These are phyloP conservation scores for Pseudoneurospora amorphoporcata DNA, from an alignment of 495 filamentous ascomycete genomes.

Conservation along the genomic window DNA sequence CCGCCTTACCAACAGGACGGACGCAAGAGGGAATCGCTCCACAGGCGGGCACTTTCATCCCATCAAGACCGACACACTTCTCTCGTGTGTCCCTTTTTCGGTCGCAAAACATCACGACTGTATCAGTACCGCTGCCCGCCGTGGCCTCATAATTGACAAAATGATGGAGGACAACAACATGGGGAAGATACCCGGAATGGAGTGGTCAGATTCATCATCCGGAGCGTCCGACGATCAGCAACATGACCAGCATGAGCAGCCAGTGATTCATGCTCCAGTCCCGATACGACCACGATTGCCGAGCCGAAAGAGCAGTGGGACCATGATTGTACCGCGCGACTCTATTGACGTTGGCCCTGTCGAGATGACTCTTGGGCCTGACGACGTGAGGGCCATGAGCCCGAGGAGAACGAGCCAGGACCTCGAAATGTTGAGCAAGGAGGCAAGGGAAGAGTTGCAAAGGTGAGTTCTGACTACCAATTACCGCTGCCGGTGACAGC, in stretches of 20 bases:
- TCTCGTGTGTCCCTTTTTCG: neutral
- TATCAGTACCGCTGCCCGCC: neutral
- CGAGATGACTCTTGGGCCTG: slow-evolving; percentile 56
- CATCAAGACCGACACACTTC: neutral
- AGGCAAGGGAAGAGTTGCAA: slow-evolving; percentile 50
- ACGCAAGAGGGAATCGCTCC: neutral
- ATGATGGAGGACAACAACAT: slow-evolving; percentile 18
- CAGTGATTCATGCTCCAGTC: slow-evolving; percentile 28
- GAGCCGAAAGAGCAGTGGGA: slow-evolving; percentile 65
- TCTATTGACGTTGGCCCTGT: slow-evolving; percentile 56
- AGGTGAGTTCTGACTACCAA: slow-evolving; percentile 47
- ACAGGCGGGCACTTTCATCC: neutral
- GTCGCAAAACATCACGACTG: neutral
- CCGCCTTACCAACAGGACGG: neutral
- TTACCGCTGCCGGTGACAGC: slow-evolving; percentile 7
- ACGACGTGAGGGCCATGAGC: slow-evolving; percentile 91
- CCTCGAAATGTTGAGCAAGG: slow-evolving; percentile 70
- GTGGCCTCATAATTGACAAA: neutral
- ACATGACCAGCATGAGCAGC: slow-evolving; percentile 11
- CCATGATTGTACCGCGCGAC: slow-evolving; percentile 70
- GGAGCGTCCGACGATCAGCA: slow-evolving; percentile 25
- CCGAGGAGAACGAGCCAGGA: slow-evolving; percentile 84
- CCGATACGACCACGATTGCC: slow-evolving; percentile 42
- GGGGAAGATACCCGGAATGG: slow-evolving; percentile 8
- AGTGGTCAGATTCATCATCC: slow-evolving; percentile 29